These are phyloP conservation scores for Gloeopeniophorella convolvens DNA, from an alignment of 768 basidiomycete species.

Conservation along the genomic window DNA sequence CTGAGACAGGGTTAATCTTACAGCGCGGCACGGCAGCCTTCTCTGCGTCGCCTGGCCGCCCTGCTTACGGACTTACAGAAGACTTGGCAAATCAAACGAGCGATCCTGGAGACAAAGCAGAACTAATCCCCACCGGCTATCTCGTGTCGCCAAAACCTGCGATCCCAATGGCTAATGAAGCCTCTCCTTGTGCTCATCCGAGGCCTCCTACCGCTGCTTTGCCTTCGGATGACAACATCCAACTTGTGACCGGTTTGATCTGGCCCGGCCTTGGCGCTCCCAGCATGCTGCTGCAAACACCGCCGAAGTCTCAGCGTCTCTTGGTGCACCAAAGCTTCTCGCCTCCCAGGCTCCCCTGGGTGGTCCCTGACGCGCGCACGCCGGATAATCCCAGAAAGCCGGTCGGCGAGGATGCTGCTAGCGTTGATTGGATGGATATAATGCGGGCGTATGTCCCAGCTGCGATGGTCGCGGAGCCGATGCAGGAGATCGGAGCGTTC, in stretches of 20 bases:
- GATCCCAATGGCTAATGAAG: no score
- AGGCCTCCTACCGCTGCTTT: no score
- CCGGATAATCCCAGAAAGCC: not conserved
- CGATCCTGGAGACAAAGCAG: no score
- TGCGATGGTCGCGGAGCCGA: not conserved
- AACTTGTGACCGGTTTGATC: no score
- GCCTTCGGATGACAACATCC: no score
- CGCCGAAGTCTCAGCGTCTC: not conserved
- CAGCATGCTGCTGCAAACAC: not conserved
- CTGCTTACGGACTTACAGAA: no score
- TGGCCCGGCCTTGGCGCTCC: no score
- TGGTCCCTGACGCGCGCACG: not conserved
- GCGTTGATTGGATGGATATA: not conserved
- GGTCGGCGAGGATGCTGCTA: no score
- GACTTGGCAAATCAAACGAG: no score
- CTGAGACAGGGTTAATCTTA: not conserved
- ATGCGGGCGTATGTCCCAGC: not conserved
- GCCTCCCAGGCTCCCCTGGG: not conserved
- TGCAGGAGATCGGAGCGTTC: constrained; percentile 8
- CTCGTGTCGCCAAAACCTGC: no score
- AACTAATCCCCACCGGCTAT: no score
- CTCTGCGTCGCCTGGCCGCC: not conserved
- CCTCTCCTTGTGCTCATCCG: no score
- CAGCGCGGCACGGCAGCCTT: not conserved
- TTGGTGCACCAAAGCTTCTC: not conserved